Conservation (phyloP, 371 early-diverging fungal genomes). For the Batkoa obscura region DNA sequence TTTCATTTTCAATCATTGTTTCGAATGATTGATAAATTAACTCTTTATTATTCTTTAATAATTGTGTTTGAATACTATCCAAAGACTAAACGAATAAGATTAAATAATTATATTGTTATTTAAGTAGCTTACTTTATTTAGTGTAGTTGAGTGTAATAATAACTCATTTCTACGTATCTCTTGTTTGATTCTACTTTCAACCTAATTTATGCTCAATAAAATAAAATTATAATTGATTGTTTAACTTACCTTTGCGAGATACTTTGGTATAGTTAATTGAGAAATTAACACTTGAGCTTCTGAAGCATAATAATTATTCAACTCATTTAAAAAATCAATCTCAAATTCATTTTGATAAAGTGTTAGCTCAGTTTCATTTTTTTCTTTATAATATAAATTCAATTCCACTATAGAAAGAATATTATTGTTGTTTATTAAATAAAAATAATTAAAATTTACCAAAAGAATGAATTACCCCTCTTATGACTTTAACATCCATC, state of each 20-base stretch:
- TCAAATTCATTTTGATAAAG: conserved; percentile 75
- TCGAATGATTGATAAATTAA: not conserved
- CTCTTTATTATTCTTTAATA: not conserved
- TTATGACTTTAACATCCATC: not conserved
- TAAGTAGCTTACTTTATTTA: conserved; percentile 27
- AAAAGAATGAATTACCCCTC: not conserved
- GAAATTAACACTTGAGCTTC: conserved; percentile 69
- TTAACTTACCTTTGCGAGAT: conserved; percentile 63
- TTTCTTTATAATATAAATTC: too few species aligned
- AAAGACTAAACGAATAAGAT: not conserved
- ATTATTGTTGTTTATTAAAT: too few species aligned
- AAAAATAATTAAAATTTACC: too few species aligned
- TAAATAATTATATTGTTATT: conserved; percentile 26
- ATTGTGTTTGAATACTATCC: not conserved
- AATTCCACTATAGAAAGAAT: too few species aligned
- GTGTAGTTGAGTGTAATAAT: conserved; percentile 66
- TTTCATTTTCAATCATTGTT: not conserved
- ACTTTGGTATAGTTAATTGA: conserved; percentile 72
- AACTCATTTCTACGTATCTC: conserved; percentile 74
- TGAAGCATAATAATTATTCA: conserved; percentile 64
- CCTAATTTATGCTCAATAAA: conserved; percentile 15
- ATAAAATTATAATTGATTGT: not conserved
- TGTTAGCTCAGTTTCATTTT: conserved; percentile 53
- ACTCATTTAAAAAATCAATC: conserved; percentile 53
- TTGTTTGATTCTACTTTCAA: conserved; percentile 59